Conservation (phyloP, 176 grass and related monocot species). For the Oryza officinalis region DNA sequence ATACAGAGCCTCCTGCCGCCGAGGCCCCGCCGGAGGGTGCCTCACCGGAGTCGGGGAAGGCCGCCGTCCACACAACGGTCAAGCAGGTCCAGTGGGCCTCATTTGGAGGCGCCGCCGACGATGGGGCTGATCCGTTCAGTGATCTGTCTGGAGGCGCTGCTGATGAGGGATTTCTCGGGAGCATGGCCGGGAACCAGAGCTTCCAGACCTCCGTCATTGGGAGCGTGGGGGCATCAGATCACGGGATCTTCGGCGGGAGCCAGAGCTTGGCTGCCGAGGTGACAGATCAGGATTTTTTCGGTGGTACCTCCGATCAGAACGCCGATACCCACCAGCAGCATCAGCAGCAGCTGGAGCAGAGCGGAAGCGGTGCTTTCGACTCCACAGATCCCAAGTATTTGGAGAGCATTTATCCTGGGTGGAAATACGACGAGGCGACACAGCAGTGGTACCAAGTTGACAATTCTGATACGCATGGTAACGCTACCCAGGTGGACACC, state of each 20-base stretch:
- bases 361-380: neutral
- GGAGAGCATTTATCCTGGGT: slow-evolving; percentile 84
- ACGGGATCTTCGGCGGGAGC: slow-evolving; percentile 10
- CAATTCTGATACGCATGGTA: slow-evolving; percentile 22
- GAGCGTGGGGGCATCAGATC: slow-evolving; percentile 33
- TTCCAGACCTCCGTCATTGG: slow-evolving; percentile 8
- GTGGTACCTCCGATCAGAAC: slow-evolving; percentile 12
- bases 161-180: slow-evolving; percentile 21
- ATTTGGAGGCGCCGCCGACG: slow-evolving; percentile 55
- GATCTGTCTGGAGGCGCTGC: slow-evolving; percentile 35
- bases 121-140: slow-evolving; percentile 52
- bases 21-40: neutral
- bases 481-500: slow-evolving; percentile 33
- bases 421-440: slow-evolving; percentile 67
- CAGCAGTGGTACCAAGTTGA: slow-evolving; percentile 88
- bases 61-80: slow-evolving; percentile 54
- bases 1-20: neutral
- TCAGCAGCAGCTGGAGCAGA: neutral
- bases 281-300: slow-evolving; percentile 33
- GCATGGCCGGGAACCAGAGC: slow-evolving; percentile 20
- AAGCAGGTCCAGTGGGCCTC: slow-evolving; percentile 88
- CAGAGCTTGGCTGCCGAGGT: slow-evolving; percentile 12
- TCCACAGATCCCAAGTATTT: slow-evolving; percentile 52
- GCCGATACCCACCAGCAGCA: neutral
- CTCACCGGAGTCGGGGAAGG: slow-evolving; percentile 31